Base-by-base conservation (phyloP, 2,329 filamentous ascomycete species). In the Xylaria arbuscula region DNA sequence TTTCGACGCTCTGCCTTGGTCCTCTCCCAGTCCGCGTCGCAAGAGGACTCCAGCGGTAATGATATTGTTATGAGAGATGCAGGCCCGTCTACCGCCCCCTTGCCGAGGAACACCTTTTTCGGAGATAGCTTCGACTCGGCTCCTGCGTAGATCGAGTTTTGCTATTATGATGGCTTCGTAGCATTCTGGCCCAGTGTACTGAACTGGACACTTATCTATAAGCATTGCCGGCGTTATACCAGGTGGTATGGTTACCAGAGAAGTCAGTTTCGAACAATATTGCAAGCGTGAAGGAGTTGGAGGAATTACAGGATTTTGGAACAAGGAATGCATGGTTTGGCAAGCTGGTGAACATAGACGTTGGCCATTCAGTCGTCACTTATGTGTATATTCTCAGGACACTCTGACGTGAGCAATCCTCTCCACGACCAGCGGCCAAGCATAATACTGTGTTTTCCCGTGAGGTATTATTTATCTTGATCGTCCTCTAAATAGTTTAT, bases 11-110 rank as follows among this genome's bases (percentile, higher is more conserved):
- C 78, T 36, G 62, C 72, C 38, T 63, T 77, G 9, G 71, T 68
- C 9, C 48, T 77, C 8, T 62, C 70, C 11, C 62, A 69, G 19
- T 64, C 68, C 10, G 47, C 38, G 19, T 69, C 72, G 0, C 74
- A 73, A 10, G 81, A 82, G 9, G 73, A 79, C 19, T 69, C 79
- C 1, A 70, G 72, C 6, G 78, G 75, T 36, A 82, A 84, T 61
- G 87, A 89, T 64, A 80, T 88, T 36, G 83, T 86, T 24, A 89
- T 89, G 87, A 77, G 82, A 47, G 87, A 89, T 69, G 85, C 84
- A 24, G 85, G 84, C 6, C 85, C 86, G 7, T 86, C 86, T 9
- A 87, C 86, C 1, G 86, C 86, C 9, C 85, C 86, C 15, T 78
- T 86, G 64, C 81, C 80, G 56, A 81, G 80, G 53, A 84, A 81